A percentile compares a stretch with the other conserved stretches of the same genome.
These are phyloP conservation scores for Carex scoparia DNA, from an alignment of 176 grass and related monocot species.

Conservation along the genomic window DNA sequence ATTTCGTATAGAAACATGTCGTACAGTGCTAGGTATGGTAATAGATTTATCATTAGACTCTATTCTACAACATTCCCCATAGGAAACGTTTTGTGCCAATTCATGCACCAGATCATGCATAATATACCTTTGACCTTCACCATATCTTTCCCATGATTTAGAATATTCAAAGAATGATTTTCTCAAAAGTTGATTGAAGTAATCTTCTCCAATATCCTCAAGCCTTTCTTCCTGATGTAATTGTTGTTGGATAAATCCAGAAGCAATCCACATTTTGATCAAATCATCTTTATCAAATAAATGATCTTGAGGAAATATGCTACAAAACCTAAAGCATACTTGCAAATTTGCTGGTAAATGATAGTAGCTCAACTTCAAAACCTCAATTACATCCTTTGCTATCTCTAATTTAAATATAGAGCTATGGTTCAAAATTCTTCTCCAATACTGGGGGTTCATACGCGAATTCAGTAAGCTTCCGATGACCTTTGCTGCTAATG, in stretches of 20 bases:
- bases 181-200: constrained; percentile 17
- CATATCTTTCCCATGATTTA: neutral
- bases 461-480: neutral
- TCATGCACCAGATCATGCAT: constrained; percentile 50
- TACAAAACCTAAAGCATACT: constrained; percentile 4
- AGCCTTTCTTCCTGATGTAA: neutral
- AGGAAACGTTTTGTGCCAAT: constrained; percentile 32
- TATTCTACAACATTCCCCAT: neutral
- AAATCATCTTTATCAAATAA: constrained; percentile 29
- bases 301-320: constrained; percentile 25
- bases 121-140: neutral
- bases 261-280: constrained; percentile 30
- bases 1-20: constrained; percentile 18
- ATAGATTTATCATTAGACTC: neutral
- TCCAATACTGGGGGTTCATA: neutral
- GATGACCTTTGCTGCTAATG: constrained; percentile 3
- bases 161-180: constrained; percentile 37
- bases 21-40: neutral
- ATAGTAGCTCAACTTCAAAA: neutral
- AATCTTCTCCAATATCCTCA: constrained; percentile 27
- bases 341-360: neutral
- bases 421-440: neutral
- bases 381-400: neutral
- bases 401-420: neutral
- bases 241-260: constrained; percentile 7